These are phyloP conservation scores for Alternaria burnsii DNA, from an alignment of 2,329 filamentous ascomycete genomes.

Conservation along the genomic window DNA sequence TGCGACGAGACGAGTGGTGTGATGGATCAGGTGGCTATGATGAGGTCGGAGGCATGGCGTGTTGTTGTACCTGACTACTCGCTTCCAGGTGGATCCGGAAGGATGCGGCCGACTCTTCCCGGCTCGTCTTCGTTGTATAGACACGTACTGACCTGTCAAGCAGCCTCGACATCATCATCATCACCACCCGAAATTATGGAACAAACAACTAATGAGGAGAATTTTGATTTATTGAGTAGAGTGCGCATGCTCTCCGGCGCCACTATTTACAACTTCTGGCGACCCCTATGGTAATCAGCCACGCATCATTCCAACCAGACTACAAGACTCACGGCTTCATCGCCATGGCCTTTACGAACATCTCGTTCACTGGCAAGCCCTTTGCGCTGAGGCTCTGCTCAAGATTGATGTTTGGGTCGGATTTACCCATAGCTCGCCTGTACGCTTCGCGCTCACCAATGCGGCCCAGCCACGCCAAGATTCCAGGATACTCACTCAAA, in stretches of 20 bases:
- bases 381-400: conserved; percentile 39
- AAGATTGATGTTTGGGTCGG: conserved; percentile 59
- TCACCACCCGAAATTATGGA: neutral
- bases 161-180: conserved; percentile 10
- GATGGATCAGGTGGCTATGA: conserved; percentile 33
- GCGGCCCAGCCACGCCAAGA: conserved; percentile 42
- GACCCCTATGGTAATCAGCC: conserved; percentile 13
- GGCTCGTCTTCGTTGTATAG: conserved; percentile 3
- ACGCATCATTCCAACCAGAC: neutral
- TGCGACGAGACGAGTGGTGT: conserved; percentile 28
- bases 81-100: conserved; percentile 23
- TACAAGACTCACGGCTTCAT: conserved; percentile 30
- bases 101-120: conserved; percentile 18
- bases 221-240: neutral
- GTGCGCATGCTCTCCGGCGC: neutral
- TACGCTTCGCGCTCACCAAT: conserved; percentile 41
- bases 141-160: neutral
- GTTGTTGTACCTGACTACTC: conserved; percentile 21
- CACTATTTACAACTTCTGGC: conserved; percentile 9
- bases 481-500: conserved; percentile 42
- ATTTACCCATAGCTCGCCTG: conserved; percentile 62
- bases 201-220: neutral
- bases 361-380: conserved; percentile 31
- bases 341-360: conserved; percentile 33
- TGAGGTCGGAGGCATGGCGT: conserved; percentile 31